Evolutionary conservation across 192 early-diverging fungal genomes (phyloP).

Genomic region (Polychytrium aggregatum): DNA sequence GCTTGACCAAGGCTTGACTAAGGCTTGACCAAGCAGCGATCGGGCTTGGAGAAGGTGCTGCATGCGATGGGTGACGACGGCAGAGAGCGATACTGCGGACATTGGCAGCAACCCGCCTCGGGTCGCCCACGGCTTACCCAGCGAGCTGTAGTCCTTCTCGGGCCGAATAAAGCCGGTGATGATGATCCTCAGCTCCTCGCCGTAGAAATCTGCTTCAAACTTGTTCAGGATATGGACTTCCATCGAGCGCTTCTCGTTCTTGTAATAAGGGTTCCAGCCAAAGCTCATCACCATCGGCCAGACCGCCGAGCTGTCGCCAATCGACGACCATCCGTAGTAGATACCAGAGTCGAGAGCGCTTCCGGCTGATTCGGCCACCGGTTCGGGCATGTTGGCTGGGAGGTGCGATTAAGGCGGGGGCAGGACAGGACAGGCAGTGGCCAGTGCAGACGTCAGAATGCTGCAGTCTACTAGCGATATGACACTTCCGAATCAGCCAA

Average conservation of each 20-base stretch:
- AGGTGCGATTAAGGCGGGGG: not conserved
- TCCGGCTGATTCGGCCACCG: constrained; percentile 53
- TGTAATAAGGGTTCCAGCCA: constrained; percentile 98
- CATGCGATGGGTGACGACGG: not conserved
- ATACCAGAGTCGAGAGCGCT: constrained; percentile 70
- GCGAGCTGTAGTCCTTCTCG: constrained; percentile 74
- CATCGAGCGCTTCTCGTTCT: constrained; percentile 92
- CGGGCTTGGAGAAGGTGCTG: not conserved
- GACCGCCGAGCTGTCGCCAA: constrained; percentile 45
- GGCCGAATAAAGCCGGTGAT: constrained; percentile 82
- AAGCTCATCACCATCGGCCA: constrained; percentile 98
- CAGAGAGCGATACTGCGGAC: not conserved
- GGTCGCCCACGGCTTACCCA: constrained; percentile 46
- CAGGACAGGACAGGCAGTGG: too few species aligned
- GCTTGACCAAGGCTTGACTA: not conserved
- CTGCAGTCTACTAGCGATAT: too few species aligned
- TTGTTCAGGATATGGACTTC: constrained; percentile 94
- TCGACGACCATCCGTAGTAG: constrained; percentile 89
- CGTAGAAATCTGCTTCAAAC: constrained; percentile 88
- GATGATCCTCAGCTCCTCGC: constrained; percentile 63
- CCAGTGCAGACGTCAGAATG: too few species aligned
- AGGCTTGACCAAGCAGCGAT: not conserved
- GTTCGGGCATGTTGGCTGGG: constrained; percentile 84
- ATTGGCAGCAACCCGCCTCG: not conserved
- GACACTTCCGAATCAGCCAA: too few species aligned